Evolutionary conservation across 164 flowering plant genomes (phyloP), one percentile per base, ranked within the genome.

Genomic region (Stephania cephalantha): DNA sequence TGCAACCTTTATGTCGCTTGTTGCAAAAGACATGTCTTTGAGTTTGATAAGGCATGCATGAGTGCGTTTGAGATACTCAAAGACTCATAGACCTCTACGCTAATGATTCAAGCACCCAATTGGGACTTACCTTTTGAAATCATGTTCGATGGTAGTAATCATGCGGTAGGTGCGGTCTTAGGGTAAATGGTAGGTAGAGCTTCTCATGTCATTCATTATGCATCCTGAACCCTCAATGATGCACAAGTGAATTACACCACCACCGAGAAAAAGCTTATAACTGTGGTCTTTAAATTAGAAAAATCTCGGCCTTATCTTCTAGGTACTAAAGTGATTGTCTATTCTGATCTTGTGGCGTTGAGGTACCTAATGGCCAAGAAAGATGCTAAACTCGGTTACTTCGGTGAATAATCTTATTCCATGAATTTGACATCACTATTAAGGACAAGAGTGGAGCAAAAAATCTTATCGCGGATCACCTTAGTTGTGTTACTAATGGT

Each of bases 341-440:
- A 25, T 25, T 25, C 25, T 25, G 25, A 25, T 25, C 25, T 25
- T 25, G 42, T 65, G 20, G 71, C 66, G 2, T 10, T 74, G 1
- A 25, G 9, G 3, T 69, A 74, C 46, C 65, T 73, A 55, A 0
- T 74, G 4, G 65, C 3, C 1, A 68, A 74, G 44, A 67, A 77
- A 44, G 75, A 68, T 68, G 70, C 46, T 6, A 68, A 68, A 17
- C 70, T 3, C 29, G 75, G 18, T 11, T 75, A 11, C 53, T 72
- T 46, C n/a, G 78, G 6, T 75, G 74, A 77, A 18, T 76, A 3
- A 30, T 76, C 1, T 30, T 73, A 2, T 52, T 44, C 6, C 70
- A 75, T 68, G 76, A 79, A 35, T 76, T 73, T 69, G 74, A 79
- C 70, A 6, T 73, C 44, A 68, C 12, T 44, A 72, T 9, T 11